Percentiles rank a stretch among this genome's conserved stretches.
Conservation (phyloP, 1,284 basidiomycete genomes). For the Thelephora terrestris region DNA sequence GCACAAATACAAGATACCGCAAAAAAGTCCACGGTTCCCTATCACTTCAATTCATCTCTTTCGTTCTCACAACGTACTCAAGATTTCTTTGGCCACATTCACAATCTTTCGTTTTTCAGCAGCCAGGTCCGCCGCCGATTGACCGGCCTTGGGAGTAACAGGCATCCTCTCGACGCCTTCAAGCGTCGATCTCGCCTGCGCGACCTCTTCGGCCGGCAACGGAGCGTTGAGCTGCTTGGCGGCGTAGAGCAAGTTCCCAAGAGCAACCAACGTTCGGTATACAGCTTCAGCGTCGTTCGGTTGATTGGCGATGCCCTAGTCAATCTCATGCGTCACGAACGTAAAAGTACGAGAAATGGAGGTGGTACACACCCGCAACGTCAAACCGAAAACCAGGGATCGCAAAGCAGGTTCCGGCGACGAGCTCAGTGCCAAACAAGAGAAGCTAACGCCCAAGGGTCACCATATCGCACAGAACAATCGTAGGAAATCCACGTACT, state of each 20-base stretch:
- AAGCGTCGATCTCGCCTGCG: neutral
- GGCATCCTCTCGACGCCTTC: neutral
- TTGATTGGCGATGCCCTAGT: conserved; percentile 20
- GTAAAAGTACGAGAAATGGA: neutral
- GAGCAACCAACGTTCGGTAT: conserved; percentile 78
- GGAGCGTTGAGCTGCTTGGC: neutral
- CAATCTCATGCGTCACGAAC: neutral
- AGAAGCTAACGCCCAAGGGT: conserved; percentile 37
- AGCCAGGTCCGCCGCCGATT: neutral
- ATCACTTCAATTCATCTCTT: too few species aligned
- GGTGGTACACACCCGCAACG: conserved; percentile 33
- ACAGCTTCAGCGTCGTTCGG: conserved; percentile 70
- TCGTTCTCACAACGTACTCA: neutral
- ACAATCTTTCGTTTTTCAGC: neutral
- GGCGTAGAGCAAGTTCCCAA: conserved; percentile 71
- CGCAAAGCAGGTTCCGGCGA: conserved; percentile 26
- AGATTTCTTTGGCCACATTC: neutral
- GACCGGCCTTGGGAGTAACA: neutral
- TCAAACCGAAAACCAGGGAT: conserved; percentile 31
- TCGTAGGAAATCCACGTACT: conserved; percentile 38
- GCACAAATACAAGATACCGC: too few species aligned
- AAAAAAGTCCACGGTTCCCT: too few species aligned
- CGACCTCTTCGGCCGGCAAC: neutral
- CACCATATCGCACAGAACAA: neutral
- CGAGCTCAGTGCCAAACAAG: conserved; percentile 42